phyloP scores from a whole-genome alignment of 2,329 filamentous ascomycete genomes.

The Paracorniculantispora psalliotae region DNA sequence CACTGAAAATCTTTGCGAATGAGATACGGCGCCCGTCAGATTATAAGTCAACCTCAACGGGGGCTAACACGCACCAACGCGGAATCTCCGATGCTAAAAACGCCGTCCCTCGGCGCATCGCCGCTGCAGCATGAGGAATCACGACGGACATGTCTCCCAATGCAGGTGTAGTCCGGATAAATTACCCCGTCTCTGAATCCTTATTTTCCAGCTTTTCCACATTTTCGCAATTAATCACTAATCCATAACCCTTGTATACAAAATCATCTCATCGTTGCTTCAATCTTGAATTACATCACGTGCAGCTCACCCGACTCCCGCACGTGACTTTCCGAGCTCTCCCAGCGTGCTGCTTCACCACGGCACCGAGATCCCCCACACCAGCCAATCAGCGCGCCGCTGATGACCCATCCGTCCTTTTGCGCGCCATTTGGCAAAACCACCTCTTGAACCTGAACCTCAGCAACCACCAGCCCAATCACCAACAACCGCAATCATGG shows the following conservation, averaged over 20 bases:
- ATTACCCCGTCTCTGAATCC: not conserved
- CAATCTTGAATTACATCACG: too few species aligned
- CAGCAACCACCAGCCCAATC: conserved; percentile 24
- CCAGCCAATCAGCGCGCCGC: conserved; percentile 22
- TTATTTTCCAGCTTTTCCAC: too few species aligned
- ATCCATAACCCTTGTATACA: too few species aligned
- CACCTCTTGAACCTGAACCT: conserved; percentile 16
- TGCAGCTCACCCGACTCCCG: not conserved
- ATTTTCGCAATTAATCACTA: too few species aligned
- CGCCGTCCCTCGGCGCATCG: not conserved
- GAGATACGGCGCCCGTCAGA: not conserved
- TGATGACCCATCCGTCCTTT: conserved; percentile 22
- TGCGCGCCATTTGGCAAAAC: conserved; percentile 19
- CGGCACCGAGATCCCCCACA: too few species aligned
- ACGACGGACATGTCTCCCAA: not conserved
- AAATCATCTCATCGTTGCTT: too few species aligned
- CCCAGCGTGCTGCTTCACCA: conserved; percentile 22
- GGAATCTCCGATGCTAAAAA: not conserved
- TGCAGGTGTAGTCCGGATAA: not conserved
- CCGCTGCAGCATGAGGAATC: not conserved
- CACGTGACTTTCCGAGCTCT: conserved; percentile 32
- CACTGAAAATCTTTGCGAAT: not conserved
- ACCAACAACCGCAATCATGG: conserved; percentile 52
- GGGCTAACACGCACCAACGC: not conserved
- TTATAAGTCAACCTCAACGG: not conserved